These are phyloP conservation scores for Populus tremula DNA, from an alignment of 345 rosid species.

Conservation along the genomic window DNA sequence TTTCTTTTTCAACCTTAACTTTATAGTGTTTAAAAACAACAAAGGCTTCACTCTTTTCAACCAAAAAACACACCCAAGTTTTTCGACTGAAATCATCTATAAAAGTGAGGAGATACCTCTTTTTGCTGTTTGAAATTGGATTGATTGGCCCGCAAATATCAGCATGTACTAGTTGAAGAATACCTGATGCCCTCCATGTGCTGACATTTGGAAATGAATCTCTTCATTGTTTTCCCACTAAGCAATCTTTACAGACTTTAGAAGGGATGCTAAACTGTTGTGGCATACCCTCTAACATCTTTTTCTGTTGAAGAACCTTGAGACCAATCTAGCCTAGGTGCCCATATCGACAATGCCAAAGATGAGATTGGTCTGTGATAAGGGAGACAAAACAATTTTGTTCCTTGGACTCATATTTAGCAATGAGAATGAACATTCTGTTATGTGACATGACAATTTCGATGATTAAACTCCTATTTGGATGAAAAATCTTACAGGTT, in stretches of 20 bases:
- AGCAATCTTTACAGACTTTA: background rate
- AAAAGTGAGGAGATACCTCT: too few relatives aligned
- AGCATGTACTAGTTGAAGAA: background rate
- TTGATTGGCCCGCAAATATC: too few relatives aligned
- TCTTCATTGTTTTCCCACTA: conserved; percentile 3
- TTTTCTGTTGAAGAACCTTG: background rate
- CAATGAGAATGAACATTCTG: background rate
- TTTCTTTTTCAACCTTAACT: background rate
- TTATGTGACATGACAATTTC: background rate
- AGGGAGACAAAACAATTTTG: too few relatives aligned
- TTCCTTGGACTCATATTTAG: too few relatives aligned
- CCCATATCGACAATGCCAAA: too few relatives aligned
- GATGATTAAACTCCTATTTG: background rate
- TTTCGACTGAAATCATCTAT: background rate
- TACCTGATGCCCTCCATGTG: background rate
- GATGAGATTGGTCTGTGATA: background rate
- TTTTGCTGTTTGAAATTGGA: too few relatives aligned
- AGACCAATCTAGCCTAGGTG: too few relatives aligned
- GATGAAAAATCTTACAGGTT: background rate
- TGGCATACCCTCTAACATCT: background rate
- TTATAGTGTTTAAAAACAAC: background rate
- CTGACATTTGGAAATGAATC: background rate
- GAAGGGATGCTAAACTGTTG: background rate
- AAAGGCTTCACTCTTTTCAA: background rate
- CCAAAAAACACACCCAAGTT: background rate